Evolutionary conservation across 2,329 filamentous ascomycete species (phyloP), one percentile per base, ranked within the genome.

Genomic region (Lachnellula arida): DNA sequence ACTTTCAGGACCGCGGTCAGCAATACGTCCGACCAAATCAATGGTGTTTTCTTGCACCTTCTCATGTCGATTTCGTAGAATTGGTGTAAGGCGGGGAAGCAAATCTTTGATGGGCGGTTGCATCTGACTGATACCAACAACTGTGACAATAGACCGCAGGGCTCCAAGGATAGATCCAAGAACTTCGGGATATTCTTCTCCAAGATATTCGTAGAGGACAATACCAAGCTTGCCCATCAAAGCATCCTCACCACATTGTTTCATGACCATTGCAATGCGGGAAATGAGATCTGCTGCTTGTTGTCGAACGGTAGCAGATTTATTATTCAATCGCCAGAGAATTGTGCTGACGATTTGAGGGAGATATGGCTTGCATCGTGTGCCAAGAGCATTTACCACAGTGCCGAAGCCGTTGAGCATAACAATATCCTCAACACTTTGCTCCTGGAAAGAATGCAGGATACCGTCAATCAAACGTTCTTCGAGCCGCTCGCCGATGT

Each of bases 21-120:
- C 94, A 65, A 99, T 97, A 79, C 94, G 93, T 54, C 94, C 94
- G 19, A 99, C 94, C 2, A 99, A 81, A 71, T 99, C 94, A 66
- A 99, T 97, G 0, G 94, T 97, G 74, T 99, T 99, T 69, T 99
- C 94, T 72, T 99, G 94, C 44, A 99, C 95, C 75, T 99, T 99
- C 71, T 99, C 94, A 76, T 99, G 94, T 61, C 94, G 88, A 75
- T 99, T 99, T 70, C 94, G 90, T 53, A 99, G 81, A 71, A 99
- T 99, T n/a, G 94, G 94, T 1, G 94, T 99, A 35, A 99, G 83
- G 42, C 94, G 90, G 15, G 94, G 94, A 9, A 99, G 82, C 32
- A 99, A 80, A 70, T 99, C 95, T 71, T 93, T 93, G 76, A 99
- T 97, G 2, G 94, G 93, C 14, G 94, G 94, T 68, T 97, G 92